Evolutionary conservation across 225 moss, liverwort and hornwort genomes (phyloP).

Genomic region (Anthoceros angustus): DNA sequence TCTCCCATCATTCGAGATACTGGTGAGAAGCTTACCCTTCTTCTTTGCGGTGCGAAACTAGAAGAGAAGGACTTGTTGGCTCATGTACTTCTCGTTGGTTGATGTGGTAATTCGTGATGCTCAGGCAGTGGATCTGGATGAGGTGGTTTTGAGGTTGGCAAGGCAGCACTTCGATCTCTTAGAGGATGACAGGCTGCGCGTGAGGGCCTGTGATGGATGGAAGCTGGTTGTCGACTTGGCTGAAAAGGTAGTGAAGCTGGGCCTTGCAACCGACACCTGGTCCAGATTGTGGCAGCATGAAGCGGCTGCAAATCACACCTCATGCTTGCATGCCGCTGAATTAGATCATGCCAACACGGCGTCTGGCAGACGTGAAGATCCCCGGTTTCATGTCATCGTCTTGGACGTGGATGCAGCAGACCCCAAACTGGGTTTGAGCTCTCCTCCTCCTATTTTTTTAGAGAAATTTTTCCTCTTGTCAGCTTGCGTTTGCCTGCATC

Average conservation of each 20-base stretch:
- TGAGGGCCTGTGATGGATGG: conserved; percentile 22
- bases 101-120: not conserved
- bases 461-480: conserved; percentile 42
- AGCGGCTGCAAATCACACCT: not conserved
- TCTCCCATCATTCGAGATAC: conserved; percentile 45
- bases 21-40: conserved; percentile 28
- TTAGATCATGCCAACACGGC: not conserved
- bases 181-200: conserved; percentile 22
- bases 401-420: conserved; percentile 84
- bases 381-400: conserved; percentile 56
- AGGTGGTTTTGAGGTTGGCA: conserved; percentile 51
- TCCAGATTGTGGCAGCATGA: not conserved
- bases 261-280: not conserved
- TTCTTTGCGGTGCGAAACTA: conserved; percentile 5
- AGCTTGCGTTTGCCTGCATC: conserved; percentile 33
- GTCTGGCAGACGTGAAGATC: conserved; percentile 9
- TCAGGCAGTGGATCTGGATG: conserved; percentile 79
- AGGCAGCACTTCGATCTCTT: conserved; percentile 53
- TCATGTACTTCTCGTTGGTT: not conserved
- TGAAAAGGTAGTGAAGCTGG: conserved; percentile 4
- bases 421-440: conserved; percentile 49
- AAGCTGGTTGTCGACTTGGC: conserved; percentile 19
- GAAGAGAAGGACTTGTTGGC: not conserved
- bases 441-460: conserved; percentile 59
- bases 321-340: not conserved